Percentiles rank a stretch among this genome's conserved stretches.
Evolutionary conservation across 257 asterid genomes (phyloP).

Genomic region (Nicotiana tomentosiformis): DNA sequence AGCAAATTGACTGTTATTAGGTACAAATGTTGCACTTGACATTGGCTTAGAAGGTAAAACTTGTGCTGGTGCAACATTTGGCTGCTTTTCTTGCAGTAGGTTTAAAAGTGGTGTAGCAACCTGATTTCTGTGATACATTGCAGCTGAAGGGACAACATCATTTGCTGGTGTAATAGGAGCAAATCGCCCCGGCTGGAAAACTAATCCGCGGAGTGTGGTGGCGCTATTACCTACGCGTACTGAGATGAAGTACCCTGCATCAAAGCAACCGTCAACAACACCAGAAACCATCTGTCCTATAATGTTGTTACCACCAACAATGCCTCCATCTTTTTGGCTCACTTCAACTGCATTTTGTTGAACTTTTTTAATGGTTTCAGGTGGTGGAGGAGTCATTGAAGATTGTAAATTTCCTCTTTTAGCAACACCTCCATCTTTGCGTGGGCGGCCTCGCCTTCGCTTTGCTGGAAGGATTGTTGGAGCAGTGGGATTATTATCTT

Average conservation of each 20-base stretch:
- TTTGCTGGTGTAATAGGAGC: conserved; percentile 50
- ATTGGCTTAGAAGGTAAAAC: conserved; percentile 15
- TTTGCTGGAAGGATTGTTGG: conserved; percentile 45
- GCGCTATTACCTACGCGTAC: conserved; percentile 43
- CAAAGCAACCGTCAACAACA: conserved; percentile 70
- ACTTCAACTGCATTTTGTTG: conserved; percentile 6
- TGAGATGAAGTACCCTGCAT: conserved; percentile 67
- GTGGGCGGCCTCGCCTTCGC: conserved; percentile 79
- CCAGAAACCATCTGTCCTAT: conserved; percentile 55
- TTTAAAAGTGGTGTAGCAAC: conserved; percentile 21
- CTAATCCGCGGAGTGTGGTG: conserved; percentile 57
- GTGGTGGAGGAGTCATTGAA: conserved; percentile 15
- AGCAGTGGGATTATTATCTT: conserved; percentile 10
- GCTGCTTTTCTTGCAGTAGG: conserved; percentile 24
- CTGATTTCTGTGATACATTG: conserved; percentile 44
- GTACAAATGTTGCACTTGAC: conserved; percentile 14
- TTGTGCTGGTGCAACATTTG: conserved; percentile 1
- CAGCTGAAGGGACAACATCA: conserved; percentile 70
- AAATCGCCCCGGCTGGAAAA: conserved; percentile 50
- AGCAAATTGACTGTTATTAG: conserved; percentile 14
- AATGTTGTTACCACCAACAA: conserved; percentile 9
- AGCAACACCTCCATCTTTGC: conserved; percentile 47
- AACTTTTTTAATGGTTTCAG: conserved; percentile 5
- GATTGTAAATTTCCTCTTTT: conserved; percentile 30
- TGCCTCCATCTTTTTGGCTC: conserved; percentile 16